Conservation (phyloP, 2,329 filamentous ascomycete genomes). For the Fusarium chlamydosporum region DNA sequence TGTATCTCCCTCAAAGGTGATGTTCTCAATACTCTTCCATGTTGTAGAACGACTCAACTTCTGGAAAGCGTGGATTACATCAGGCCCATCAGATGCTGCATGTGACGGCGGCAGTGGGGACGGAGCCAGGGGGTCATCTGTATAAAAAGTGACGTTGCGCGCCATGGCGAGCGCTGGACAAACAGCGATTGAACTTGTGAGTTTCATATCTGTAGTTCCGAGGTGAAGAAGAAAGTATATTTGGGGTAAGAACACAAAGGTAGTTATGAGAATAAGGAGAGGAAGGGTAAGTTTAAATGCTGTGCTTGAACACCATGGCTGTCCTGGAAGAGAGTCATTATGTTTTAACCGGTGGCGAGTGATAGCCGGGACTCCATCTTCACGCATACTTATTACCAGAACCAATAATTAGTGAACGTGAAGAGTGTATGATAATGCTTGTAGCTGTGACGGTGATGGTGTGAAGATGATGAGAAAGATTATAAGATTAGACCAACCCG, state of each 20-base stretch:
- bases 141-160: constrained; percentile 55
- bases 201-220: constrained; percentile 35
- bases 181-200: constrained; percentile 35
- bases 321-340: background rate
- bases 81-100: constrained; percentile 53
- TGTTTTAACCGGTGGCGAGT: background rate
- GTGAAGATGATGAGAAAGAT: constrained; percentile 1
- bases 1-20: constrained; percentile 61
- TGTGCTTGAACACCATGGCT: constrained; percentile 31
- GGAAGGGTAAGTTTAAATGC: constrained; percentile 38
- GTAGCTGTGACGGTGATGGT: background rate
- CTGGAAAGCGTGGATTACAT: constrained; percentile 57
- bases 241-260: constrained; percentile 37
- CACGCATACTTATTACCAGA: constrained; percentile 20
- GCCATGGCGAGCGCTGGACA: constrained; percentile 39
- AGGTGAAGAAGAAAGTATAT: constrained; percentile 24
- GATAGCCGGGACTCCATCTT: constrained; percentile 16
- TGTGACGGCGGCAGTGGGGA: constrained; percentile 55
- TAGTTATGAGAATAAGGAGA: constrained; percentile 35
- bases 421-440: background rate
- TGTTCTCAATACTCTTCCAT: constrained; percentile 60
- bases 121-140: constrained; percentile 53
- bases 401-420: background rate
- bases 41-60: constrained; percentile 57
- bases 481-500: constrained; percentile 22